phyloP scores from a whole-genome alignment of 1,284 basidiomycete species.

The Paramarasmius palmivorus region DNA sequence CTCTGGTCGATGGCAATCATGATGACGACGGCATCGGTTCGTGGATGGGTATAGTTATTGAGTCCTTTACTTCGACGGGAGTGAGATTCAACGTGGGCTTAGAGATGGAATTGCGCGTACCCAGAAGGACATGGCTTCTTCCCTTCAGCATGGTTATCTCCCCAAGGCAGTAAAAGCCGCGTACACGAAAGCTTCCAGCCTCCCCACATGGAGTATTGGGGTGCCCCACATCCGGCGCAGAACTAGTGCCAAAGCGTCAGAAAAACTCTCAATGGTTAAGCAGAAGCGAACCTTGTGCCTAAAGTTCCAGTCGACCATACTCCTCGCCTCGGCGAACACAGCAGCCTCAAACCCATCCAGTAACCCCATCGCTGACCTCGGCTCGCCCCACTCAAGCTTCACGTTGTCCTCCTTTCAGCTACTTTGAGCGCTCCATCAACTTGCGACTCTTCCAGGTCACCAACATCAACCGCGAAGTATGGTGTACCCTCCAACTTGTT shows the following conservation, averaged over 20 bases:
- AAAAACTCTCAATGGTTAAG: conserved; percentile 2
- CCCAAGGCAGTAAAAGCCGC: conserved; percentile 72
- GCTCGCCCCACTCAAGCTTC: conserved; percentile 65
- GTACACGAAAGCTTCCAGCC: conserved; percentile 93
- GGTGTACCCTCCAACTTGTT: conserved; percentile 67
- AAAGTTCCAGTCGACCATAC: conserved; percentile 87
- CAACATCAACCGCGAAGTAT: conserved; percentile 80
- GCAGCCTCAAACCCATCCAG: conserved; percentile 64
- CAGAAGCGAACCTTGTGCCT: conserved; percentile 65
- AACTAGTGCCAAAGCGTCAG: conserved; percentile 53
- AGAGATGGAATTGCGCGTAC: conserved; percentile 37
- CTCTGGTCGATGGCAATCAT: conserved; percentile 84
- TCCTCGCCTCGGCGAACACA: conserved; percentile 75
- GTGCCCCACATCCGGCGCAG: conserved; percentile 86
- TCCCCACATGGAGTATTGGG: conserved; percentile 87
- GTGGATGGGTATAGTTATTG: conserved; percentile 87
- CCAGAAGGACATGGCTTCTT: conserved; percentile 64
- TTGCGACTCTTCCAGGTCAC: conserved; percentile 39
- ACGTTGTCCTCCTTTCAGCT: conserved; percentile 11
- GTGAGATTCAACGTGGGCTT: background rate
- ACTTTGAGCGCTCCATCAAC: conserved; percentile 5
- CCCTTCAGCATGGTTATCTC: conserved; percentile 50
- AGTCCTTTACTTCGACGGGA: conserved; percentile 63
- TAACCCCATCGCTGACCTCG: conserved; percentile 57
- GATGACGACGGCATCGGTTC: conserved; percentile 91